Evolutionary conservation across 352 stramenopile genomes (phyloP).

Genomic region (Aphanomyces stellatus): DNA sequence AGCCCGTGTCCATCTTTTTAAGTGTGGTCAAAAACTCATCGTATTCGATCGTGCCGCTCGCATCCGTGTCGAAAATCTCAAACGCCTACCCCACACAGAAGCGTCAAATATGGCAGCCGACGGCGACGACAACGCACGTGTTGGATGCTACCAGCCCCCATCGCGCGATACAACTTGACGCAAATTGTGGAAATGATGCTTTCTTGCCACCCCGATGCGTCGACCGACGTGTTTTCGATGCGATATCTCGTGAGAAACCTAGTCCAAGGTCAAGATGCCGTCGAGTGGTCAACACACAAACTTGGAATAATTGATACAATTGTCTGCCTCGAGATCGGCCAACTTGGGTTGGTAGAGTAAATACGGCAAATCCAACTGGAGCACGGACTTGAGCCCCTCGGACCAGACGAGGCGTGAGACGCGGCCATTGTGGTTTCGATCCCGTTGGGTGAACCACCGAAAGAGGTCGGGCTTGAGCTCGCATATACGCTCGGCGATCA

Average conservation of each 20-base stretch:
- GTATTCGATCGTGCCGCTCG: slow-evolving; percentile 88
- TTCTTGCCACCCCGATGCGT: slow-evolving; percentile 84
- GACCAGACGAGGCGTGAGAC: slow-evolving; percentile 37
- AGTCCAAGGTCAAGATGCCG: background rate
- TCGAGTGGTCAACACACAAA: background rate
- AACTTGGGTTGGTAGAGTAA: slow-evolving; percentile 34
- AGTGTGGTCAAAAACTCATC: slow-evolving; percentile 87
- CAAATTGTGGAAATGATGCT: slow-evolving; percentile 86
- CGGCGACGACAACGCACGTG: slow-evolving; percentile 21
- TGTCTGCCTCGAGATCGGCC: slow-evolving; percentile 33
- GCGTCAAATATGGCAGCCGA: background rate
- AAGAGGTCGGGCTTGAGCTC: slow-evolving; percentile 43
- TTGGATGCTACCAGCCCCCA: slow-evolving; percentile 80
- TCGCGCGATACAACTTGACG: slow-evolving; percentile 86
- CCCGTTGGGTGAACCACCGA: slow-evolving; percentile 43
- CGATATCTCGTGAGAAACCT: slow-evolving; percentile 85
- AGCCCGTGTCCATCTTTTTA: slow-evolving; percentile 87
- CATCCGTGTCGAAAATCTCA: slow-evolving; percentile 85
- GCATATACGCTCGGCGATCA: slow-evolving; percentile 46
- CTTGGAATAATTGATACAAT: slow-evolving; percentile 47
- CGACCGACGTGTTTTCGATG: slow-evolving; percentile 83
- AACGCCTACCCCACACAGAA: slow-evolving; percentile 46
- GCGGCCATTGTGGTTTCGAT: slow-evolving; percentile 28
- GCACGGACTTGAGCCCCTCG: slow-evolving; percentile 34
- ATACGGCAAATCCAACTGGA: slow-evolving; percentile 44